Evolutionary conservation across 2,329 filamentous ascomycete species (phyloP).

Genomic region (Aspergillus ibericus): DNA sequence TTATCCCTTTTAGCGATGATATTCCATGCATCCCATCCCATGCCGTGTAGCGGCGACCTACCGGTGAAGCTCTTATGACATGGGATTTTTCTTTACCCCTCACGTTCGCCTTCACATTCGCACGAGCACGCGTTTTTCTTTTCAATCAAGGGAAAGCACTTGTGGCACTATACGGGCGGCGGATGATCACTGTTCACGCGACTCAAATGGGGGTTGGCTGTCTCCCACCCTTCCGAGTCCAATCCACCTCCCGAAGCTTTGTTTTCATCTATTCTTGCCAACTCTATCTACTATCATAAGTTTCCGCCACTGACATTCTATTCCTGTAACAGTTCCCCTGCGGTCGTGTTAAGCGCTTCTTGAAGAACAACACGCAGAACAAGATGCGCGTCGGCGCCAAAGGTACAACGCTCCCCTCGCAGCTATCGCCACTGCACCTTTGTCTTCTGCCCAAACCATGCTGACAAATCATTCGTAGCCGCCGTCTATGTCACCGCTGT

Average conservation of each 20-base stretch:
- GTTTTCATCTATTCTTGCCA: background rate
- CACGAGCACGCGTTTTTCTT: background rate
- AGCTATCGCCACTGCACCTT: background rate
- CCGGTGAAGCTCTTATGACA: background rate
- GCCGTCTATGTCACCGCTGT: slow-evolving; percentile 98
- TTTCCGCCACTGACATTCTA: background rate
- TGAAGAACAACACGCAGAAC: slow-evolving; percentile 98
- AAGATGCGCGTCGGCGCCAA: slow-evolving; percentile 99
- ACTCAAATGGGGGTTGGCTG: too few relatives aligned
- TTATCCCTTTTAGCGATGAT: background rate
- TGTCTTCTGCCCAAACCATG: background rate
- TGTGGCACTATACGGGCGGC: background rate
- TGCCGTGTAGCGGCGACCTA: background rate
- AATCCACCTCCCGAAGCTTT: background rate
- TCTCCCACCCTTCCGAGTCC: background rate
- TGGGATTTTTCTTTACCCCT: slow-evolving; percentile 4
- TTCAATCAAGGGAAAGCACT: background rate
- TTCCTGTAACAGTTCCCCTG: slow-evolving; percentile 76
- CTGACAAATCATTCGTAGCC: slow-evolving; percentile 50
- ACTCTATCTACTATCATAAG: background rate
- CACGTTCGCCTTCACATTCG: background rate
- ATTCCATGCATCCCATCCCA: background rate
- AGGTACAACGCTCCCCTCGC: slow-evolving; percentile 42
- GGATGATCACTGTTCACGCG: background rate
- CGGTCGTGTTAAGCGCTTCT: slow-evolving; percentile 99